phyloP scores from a whole-genome alignment of 495 filamentous ascomycete genomes.

The Penicillium simplicissimum region DNA sequence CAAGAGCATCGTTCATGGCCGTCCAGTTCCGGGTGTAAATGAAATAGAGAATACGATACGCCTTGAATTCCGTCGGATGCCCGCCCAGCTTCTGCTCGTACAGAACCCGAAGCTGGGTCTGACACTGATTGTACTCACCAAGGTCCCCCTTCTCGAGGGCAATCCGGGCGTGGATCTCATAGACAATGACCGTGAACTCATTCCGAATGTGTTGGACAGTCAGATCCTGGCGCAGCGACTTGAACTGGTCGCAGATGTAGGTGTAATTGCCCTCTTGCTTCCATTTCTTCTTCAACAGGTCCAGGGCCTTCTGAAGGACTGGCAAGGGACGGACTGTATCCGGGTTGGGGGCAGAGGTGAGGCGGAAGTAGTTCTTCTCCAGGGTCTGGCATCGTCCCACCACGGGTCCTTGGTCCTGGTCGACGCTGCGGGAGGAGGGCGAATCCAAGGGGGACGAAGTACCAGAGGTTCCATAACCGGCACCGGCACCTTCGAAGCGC shows the following conservation, averaged over 20 bases:
- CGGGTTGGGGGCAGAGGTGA: constrained; percentile 86
- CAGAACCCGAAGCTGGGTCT: constrained; percentile 91
- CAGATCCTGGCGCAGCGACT: constrained; percentile 95
- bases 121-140: constrained; percentile 99
- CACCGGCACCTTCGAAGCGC: constrained; percentile 75
- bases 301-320: constrained; percentile 79
- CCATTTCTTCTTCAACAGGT: constrained; percentile 92
- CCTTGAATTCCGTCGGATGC: constrained; percentile 93
- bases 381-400: constrained; percentile 81
- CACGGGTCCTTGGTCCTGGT: constrained; percentile 69
- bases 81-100: constrained; percentile 85
- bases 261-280: constrained; percentile 88
- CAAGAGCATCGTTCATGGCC: constrained; percentile 95
- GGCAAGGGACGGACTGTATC: constrained; percentile 82
- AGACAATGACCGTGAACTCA: constrained; percentile 91
- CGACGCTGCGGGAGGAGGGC: constrained; percentile 53
- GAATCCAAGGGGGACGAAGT: constrained; percentile 58
- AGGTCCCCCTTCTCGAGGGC: constrained; percentile 97
- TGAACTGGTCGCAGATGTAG: constrained; percentile 99
- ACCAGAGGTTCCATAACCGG: constrained; percentile 36
- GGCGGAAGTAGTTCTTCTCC: constrained; percentile 91
- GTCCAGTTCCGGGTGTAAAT: constrained; percentile 98
- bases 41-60: constrained; percentile 99
- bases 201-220: constrained; percentile 97
- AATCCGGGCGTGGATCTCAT: constrained; percentile 97